Evolutionary conservation across 441 rosid genomes (phyloP).

Genomic region (Metrosideros polymorpha): DNA sequence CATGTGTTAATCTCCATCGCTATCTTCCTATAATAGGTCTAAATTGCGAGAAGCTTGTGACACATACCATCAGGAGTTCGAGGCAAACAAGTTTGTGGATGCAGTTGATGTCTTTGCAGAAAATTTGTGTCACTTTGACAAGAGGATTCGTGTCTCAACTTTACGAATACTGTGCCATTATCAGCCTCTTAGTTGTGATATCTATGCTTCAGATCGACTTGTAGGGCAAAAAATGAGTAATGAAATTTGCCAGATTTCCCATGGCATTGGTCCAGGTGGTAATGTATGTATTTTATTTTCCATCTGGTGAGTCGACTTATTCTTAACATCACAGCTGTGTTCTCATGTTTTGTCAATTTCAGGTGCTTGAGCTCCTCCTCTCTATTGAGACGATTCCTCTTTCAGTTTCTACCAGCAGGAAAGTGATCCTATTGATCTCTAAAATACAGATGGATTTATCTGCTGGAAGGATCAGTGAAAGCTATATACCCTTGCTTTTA

Average conservation of each 20-base stretch:
- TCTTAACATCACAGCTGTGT: background rate
- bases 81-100: constrained; percentile 28
- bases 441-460: constrained; percentile 55
- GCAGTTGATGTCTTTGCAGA: constrained; percentile 46
- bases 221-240: constrained; percentile 39
- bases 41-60: constrained; percentile 18
- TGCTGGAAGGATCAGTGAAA: constrained; percentile 59
- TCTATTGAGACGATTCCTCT: constrained; percentile 56
- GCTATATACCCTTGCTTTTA: constrained; percentile 48
- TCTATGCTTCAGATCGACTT: constrained; percentile 25
- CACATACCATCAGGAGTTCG: constrained; percentile 38
- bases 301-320: background rate
- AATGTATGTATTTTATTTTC: constrained; percentile 38
- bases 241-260: constrained; percentile 27
- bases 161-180: constrained; percentile 77
- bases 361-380: constrained; percentile 74
- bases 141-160: constrained; percentile 63
- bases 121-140: constrained; percentile 65
- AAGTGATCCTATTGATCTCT: constrained; percentile 42
- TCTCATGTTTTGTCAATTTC: constrained; percentile 18
- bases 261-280: constrained; percentile 13
- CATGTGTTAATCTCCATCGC: background rate
- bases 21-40: constrained; percentile 24
- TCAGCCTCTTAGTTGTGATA: constrained; percentile 24
- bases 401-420: constrained; percentile 63